Percentiles rank a stretch among this genome's conserved stretches.
phyloP scores from a whole-genome alignment of 208 protist genomes.

The Trypanosomatidae sp. region DNA sequence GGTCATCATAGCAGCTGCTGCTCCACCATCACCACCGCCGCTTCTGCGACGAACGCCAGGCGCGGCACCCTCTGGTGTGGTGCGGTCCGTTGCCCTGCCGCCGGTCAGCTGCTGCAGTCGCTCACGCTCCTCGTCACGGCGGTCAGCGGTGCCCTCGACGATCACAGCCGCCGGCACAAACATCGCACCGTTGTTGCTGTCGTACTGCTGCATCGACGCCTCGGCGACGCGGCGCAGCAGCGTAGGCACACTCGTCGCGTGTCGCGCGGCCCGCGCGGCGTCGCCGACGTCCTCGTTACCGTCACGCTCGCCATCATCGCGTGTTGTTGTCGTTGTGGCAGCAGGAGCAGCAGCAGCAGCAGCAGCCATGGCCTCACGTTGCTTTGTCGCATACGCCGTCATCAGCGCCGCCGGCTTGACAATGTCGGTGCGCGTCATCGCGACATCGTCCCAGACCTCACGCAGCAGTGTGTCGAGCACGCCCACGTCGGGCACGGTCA shows the following conservation, averaged over 20 bases:
- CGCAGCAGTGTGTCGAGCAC: conserved; percentile 30
- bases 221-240: conserved; percentile 15
- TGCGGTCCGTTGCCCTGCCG: conserved; percentile 12
- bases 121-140: conserved; percentile 16
- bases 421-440: conserved; percentile 29
- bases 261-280: too few relatives aligned
- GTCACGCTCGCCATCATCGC: too few relatives aligned
- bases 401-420: conserved; percentile 11
- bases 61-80: conserved; percentile 61
- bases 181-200: conserved; percentile 5
- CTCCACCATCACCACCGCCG: too few relatives aligned
- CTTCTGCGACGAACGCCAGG: too few relatives aligned
- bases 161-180: conserved; percentile 30
- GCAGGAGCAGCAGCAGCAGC: too few relatives aligned
- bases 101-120: conserved; percentile 8
- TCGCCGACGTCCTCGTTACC: too few relatives aligned
- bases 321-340: too few relatives aligned
- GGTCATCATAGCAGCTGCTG: not conserved
- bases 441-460: conserved; percentile 52
- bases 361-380: too few relatives aligned
- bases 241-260: conserved; percentile 43
- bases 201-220: conserved; percentile 2
- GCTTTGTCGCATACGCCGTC: too few relatives aligned
- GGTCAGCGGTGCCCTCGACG: conserved; percentile 37
- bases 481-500: conserved; percentile 28